phyloP scores from a whole-genome alignment of 1,139 yeast genomes.

The Yamadazyma sp. region DNA sequence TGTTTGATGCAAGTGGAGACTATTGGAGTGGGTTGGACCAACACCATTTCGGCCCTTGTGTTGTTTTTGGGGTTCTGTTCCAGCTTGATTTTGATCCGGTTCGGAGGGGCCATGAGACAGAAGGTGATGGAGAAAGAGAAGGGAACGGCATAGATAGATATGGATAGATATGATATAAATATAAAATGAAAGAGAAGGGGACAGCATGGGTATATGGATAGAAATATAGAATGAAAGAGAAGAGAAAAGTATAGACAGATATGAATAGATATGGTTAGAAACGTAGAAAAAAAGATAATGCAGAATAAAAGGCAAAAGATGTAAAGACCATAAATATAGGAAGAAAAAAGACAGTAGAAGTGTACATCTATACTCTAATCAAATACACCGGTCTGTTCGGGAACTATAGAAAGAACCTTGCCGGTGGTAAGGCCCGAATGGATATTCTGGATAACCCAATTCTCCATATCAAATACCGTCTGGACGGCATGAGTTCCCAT shows the following conservation, averaged over 20 bases:
- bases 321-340: no score
- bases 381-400: slow-evolving; percentile 65
- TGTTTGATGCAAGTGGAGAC: slow-evolving; percentile 39
- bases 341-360: no score
- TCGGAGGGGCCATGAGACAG: not conserved
- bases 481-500: slow-evolving; percentile 75
- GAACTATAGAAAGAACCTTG: slow-evolving; percentile 62
- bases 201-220: no score
- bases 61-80: not conserved
- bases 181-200: no score
- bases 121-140: not conserved
- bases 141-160: no score
- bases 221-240: no score
- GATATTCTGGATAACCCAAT: slow-evolving; percentile 50
- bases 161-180: no score
- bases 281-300: no score
- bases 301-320: no score
- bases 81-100: not conserved
- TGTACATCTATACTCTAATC: no score
- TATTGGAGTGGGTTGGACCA: slow-evolving; percentile 54
- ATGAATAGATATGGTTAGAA: no score
- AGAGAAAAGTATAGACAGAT: no score
- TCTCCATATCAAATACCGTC: slow-evolving; percentile 57
- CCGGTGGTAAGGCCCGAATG: slow-evolving; percentile 50
- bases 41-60: slow-evolving; percentile 35